phyloP scores from a whole-genome alignment of 805 yeast species.

The Wickerhamomyces chaumierensis region DNA sequence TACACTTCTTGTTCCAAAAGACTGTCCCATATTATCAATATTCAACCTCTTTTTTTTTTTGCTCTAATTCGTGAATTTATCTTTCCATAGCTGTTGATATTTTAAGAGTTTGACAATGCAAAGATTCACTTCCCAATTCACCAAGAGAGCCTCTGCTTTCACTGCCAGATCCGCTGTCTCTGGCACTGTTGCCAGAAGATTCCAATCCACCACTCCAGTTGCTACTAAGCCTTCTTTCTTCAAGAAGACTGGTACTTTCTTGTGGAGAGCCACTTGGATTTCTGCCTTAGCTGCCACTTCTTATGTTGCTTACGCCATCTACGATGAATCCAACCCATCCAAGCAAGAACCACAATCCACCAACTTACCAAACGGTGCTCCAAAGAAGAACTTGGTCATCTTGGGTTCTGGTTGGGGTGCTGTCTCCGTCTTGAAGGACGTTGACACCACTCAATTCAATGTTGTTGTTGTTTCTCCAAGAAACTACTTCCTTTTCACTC shows the following conservation, averaged over 20 bases:
- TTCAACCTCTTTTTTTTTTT: too few species aligned
- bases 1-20: too few species aligned
- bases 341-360: slow-evolving; percentile 52
- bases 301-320: slow-evolving; percentile 51
- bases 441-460: slow-evolving; percentile 80
- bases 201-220: slow-evolving; percentile 6
- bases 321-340: slow-evolving; percentile 50
- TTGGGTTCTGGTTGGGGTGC: slow-evolving; percentile 95
- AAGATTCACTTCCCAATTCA: not conserved
- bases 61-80: too few species aligned
- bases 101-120: too few species aligned
- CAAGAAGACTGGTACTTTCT: slow-evolving; percentile 13
- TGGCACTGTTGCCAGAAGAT: slow-evolving; percentile 5
- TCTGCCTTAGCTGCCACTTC: slow-evolving; percentile 42
- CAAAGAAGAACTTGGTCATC: slow-evolving; percentile 42
- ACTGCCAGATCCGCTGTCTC: not conserved
- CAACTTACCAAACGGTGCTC: slow-evolving; percentile 32
- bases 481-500: slow-evolving; percentile 91
- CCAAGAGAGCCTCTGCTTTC: not conserved
- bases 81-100: too few species aligned
- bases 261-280: slow-evolving; percentile 38
- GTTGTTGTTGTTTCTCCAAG: slow-evolving; percentile 89
- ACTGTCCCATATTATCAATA: too few species aligned
- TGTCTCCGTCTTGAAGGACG: slow-evolving; percentile 67
- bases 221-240: slow-evolving; percentile 14